A percentile compares a stretch with the other conserved stretches of the same genome.
These are phyloP conservation scores for Aphanomyces euteiches DNA, from an alignment of 352 stramenopile genomes.

Conservation along the genomic window DNA sequence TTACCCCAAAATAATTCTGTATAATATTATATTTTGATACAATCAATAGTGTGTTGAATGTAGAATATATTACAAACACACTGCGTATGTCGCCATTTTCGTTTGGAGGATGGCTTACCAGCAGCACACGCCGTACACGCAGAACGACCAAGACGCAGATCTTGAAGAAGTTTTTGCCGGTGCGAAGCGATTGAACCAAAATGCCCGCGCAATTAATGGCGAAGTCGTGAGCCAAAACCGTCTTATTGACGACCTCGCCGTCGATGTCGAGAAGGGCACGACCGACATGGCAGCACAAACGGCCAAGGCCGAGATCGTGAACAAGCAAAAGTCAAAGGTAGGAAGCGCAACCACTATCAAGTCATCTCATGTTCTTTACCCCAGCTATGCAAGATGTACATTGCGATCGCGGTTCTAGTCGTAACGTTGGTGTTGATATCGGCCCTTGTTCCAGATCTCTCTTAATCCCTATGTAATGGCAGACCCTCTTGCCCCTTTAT, in stretches of 20 bases:
- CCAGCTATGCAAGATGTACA: constrained; percentile 69
- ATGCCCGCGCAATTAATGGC: constrained; percentile 77
- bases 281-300: constrained; percentile 61
- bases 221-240: constrained; percentile 79
- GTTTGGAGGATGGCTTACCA: constrained; percentile 8
- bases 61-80: constrained; percentile 1
- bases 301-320: constrained; percentile 53
- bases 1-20: too few relatives aligned
- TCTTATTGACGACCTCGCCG: constrained; percentile 75
- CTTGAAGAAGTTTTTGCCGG: constrained; percentile 76
- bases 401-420: constrained; percentile 58
- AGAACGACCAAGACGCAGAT: constrained; percentile 52
- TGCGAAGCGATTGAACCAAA: constrained; percentile 74
- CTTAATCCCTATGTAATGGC: too few relatives aligned
- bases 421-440: constrained; percentile 57
- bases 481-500: too few relatives aligned
- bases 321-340: constrained; percentile 68
- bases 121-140: constrained; percentile 20
- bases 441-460: too few relatives aligned
- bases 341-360: constrained; percentile 17
- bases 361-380: constrained; percentile 3
- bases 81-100: background rate
- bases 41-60: background rate
- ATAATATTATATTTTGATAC: background rate
- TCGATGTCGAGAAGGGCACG: constrained; percentile 58